phyloP scores from a whole-genome alignment of 2,329 filamentous ascomycete species.

The Aspergillus sp. region DNA sequence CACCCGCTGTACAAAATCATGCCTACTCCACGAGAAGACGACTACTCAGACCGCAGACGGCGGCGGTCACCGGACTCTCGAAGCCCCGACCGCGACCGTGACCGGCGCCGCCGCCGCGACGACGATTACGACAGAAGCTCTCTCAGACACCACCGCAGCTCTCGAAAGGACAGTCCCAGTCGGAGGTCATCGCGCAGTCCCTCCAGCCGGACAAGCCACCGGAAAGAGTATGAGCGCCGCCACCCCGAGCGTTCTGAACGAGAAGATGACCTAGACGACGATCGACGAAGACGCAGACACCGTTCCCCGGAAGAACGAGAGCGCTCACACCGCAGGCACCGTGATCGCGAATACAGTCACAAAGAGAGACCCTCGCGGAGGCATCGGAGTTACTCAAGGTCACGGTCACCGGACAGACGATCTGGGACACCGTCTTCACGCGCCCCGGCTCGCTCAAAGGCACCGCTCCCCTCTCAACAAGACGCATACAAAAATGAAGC shows the following conservation, averaged over 20 bases:
- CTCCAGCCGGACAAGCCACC: constrained; percentile 19
- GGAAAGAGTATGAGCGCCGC: constrained; percentile 22
- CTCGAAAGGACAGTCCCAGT: constrained; percentile 25
- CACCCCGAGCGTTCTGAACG: constrained; percentile 26
- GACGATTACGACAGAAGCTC: constrained; percentile 23
- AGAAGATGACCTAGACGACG: constrained; percentile 25
- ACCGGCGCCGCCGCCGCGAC: constrained; percentile 23
- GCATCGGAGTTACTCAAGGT: constrained; percentile 26
- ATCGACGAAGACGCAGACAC: constrained; percentile 28
- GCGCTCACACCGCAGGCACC: constrained; percentile 28
- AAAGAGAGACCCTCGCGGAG: constrained; percentile 24
- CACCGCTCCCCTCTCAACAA: constrained; percentile 47
- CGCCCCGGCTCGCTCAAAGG: constrained; percentile 33
- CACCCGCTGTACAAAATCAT: constrained; percentile 19
- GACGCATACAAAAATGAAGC: constrained; percentile 44
- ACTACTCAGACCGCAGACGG: constrained; percentile 22
- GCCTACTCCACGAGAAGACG: constrained; percentile 22
- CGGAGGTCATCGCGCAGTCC: constrained; percentile 29
- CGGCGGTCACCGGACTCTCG: constrained; percentile 20
- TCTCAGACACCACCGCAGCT: constrained; percentile 28
- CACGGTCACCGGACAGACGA: constrained; percentile 29
- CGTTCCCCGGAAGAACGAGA: constrained; percentile 27
- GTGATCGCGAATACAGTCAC: constrained; percentile 21
- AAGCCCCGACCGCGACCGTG: constrained; percentile 18
- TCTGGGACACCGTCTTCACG: constrained; percentile 28